phyloP scores from a whole-genome alignment of 177 flowering plant species.

The Vitis hybrid region DNA sequence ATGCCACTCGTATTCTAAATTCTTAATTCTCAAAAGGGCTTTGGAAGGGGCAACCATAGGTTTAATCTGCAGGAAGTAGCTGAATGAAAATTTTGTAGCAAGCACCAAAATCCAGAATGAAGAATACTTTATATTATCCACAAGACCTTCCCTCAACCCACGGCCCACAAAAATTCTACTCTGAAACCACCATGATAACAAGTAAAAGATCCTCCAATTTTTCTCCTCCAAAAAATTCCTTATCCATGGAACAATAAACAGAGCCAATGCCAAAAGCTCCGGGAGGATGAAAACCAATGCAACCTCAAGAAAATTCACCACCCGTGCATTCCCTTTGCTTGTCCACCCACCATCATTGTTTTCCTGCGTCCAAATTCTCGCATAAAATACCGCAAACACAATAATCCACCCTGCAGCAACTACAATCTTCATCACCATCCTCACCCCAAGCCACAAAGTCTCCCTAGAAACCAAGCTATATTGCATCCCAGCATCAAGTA shows the following conservation, averaged over 20 bases:
- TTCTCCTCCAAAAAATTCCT: constrained; percentile 56
- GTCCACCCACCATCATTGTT: constrained; percentile 43
- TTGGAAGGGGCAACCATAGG: constrained; percentile 62
- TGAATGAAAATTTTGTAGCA: constrained; percentile 56
- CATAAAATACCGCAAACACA: constrained; percentile 50
- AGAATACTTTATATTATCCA: constrained; percentile 58
- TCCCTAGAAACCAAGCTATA: constrained; percentile 51
- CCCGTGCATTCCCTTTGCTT: constrained; percentile 24
- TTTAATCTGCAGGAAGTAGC: constrained; percentile 64
- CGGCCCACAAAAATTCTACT: constrained; percentile 63
- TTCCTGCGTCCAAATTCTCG: constrained; percentile 51
- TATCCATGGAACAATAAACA: constrained; percentile 60
- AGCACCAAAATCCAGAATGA: constrained; percentile 61
- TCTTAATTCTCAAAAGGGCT: constrained; percentile 26
- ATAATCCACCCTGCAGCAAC: constrained; percentile 56
- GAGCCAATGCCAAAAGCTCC: constrained; percentile 52
- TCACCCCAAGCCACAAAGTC: constrained; percentile 46
- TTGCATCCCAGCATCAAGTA: constrained; percentile 53
- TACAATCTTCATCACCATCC: constrained; percentile 55
- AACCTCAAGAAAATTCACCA: constrained; percentile 42
- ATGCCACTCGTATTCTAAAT: constrained; percentile 55
- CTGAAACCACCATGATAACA: constrained; percentile 74
- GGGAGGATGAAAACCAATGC: constrained; percentile 45
- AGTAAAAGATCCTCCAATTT: constrained; percentile 57
- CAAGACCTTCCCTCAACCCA: constrained; percentile 64